Evolutionary conservation across 495 filamentous ascomycete species (phyloP), one percentile per base, ranked within the genome.

Genomic region (Alectoria sarmentosa): DNA sequence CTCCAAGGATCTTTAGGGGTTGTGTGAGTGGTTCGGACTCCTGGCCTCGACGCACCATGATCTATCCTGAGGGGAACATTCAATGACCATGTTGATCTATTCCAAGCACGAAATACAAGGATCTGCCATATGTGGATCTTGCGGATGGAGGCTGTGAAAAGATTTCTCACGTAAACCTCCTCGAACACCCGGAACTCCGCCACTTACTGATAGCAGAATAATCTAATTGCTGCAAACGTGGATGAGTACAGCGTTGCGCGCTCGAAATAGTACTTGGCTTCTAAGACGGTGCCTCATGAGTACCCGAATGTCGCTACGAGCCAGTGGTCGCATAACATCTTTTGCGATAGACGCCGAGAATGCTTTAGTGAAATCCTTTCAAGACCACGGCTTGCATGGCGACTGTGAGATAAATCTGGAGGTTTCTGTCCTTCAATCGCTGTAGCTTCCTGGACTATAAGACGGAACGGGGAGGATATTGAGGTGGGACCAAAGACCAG

Each of bases 61-160:
- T 34, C 38, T 34, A 57, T 41, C 26, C 37, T n/a, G 1, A 15
- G 21, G 14, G 23, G 38, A 30, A 49, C n/a, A 13, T 44, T 19
- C 42, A 44, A 54, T 10, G 32, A 39, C 26, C 32, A n/a, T 1
- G 32, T 48, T 48, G 4, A 34, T 54, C 10, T 26, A 5, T 62
- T 54, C 44, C 52, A 36, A 32, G 30, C 34, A 28, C 19, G 11
- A 1, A 42, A 2, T 23, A 15, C n/a, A 13, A n/a, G 30, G 23
- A 42, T 49, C 28, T 41, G 38, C 56, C 63, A 65, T 4, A 65
- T n/a, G 14, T 59, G 55, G 6, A 60, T 17, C 23, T 14, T 44
- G 26, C 48, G 63, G 48, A 14, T 56, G 63, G 42, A 65, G 38
- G 63, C 63, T 65, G 49, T 65, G 60, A 32, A 65, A 56, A 23